phyloP scores from a whole-genome alignment of 2,329 filamentous ascomycete species.

The Lachnellula cervina region DNA sequence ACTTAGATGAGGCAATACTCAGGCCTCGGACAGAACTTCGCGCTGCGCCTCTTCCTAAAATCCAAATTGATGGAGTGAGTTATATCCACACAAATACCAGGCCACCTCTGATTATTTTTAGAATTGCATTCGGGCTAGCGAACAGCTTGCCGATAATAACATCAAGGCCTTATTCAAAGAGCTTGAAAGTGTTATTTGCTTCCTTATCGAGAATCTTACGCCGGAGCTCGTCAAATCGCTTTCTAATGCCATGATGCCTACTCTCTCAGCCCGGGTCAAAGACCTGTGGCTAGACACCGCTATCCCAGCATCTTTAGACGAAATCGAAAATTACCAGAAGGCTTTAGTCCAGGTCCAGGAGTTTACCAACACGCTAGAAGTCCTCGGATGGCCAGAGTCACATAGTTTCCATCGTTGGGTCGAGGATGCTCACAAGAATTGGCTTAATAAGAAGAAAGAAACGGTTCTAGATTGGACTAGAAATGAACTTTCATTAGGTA shows the following conservation, averaged over 20 bases:
- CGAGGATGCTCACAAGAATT: conserved; percentile 71
- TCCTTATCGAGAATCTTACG: conserved; percentile 49
- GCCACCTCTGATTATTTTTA: conserved; percentile 21
- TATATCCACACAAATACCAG: not conserved
- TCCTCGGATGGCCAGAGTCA: conserved; percentile 57
- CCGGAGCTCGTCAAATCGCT: conserved; percentile 53
- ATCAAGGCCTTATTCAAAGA: conserved; percentile 51
- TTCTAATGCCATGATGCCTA: conserved; percentile 64
- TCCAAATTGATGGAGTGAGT: conserved; percentile 41
- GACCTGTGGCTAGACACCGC: conserved; percentile 69
- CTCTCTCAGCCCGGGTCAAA: conserved; percentile 63
- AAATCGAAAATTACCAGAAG: conserved; percentile 66
- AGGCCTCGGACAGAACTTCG: conserved; percentile 51
- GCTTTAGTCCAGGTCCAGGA: conserved; percentile 58
- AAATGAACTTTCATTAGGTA: conserved; percentile 51
- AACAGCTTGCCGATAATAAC: conserved; percentile 40
- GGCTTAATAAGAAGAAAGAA: conserved; percentile 81
- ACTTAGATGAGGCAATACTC: conserved; percentile 57
- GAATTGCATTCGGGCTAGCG: conserved; percentile 39
- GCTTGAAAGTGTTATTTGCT: conserved; percentile 46
- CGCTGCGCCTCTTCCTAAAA: conserved; percentile 31
- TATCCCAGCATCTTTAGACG: conserved; percentile 69
- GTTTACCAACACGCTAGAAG: conserved; percentile 61
- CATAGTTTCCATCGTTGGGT: conserved; percentile 73
- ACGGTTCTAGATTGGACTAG: conserved; percentile 72